Base-by-base conservation (phyloP, 805 yeast species). In the Blastobotrys chiropterorum region DNA sequence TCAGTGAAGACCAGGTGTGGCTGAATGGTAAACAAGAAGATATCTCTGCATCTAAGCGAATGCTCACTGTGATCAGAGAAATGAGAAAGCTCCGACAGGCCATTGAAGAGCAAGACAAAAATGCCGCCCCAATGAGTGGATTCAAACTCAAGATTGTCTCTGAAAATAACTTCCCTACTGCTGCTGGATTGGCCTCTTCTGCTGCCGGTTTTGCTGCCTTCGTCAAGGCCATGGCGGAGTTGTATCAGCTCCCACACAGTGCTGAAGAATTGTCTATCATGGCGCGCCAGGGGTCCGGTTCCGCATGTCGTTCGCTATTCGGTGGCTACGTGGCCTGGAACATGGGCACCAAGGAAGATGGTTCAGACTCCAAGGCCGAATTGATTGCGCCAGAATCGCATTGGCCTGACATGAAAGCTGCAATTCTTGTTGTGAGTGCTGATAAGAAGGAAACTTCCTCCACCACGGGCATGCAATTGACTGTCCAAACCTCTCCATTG, bases 241-340 rank as follows among this genome's bases (percentile, higher is more conserved):
- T 94, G 53, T 94, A 85, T 72, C 69, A 86, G 68, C 80, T 94
- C 54, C 95, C 96, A n/a, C 86, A 86, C 64, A 79, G 85, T 55
- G 75, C 79, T 63, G 85, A 94, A 19, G 96, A 90, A 64, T 78
- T 94, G 56, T 87, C 96, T 57, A 85, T 84, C 65, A 86, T 94
- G 64, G 99, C 99, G 13, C 83, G 99, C 71, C 92, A 90, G 72
- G 99, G 99, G 31, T 90, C 97, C 4, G 99, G 99, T 2, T 89
- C 97, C 13, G 99, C 99, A 4, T 94, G 99, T 72, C 80, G 99
- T 69, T 94, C 98, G 6, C 74, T 94, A 56, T 89, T 88, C 70
- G 98, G 99, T 46, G 99, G 99, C 5, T 94, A 82, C 65, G 99
- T 94, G 11, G 98, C 98, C 2, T 94, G 99, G 99, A 97, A 94